Evolutionary conservation across 768 basidiomycete species (phyloP).

Genomic region (Sporobolomyces phaffii): DNA sequence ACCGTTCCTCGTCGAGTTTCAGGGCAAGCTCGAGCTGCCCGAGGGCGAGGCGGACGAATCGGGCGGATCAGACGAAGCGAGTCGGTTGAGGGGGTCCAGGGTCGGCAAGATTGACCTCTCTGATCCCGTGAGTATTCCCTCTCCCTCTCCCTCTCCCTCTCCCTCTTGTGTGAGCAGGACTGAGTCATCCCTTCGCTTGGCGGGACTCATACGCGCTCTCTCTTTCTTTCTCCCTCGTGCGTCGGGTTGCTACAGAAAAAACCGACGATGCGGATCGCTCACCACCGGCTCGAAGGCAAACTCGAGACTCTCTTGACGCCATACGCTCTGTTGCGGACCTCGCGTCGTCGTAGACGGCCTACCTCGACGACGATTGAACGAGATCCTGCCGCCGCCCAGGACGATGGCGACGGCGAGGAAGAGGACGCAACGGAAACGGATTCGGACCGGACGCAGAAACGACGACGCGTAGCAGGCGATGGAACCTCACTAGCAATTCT

Average conservation of each 20-base stretch:
- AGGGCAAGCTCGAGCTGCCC: constrained; percentile 37
- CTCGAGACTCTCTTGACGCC: constrained; percentile 38
- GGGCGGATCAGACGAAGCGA: background rate
- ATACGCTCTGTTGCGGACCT: constrained; percentile 40
- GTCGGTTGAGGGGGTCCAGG: constrained; percentile 17
- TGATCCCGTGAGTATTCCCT: constrained; percentile 30
- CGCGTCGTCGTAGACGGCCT: background rate
- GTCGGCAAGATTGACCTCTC: constrained; percentile 41
- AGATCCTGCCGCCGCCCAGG: no score
- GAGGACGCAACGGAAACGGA: background rate
- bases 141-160: no score
- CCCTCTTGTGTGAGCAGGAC: no score
- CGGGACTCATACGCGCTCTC: no score
- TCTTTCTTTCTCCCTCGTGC: no score
- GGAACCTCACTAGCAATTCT: background rate
- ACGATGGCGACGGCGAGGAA: background rate
- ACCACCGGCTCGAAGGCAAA: constrained; percentile 41
- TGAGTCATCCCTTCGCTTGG: no score
- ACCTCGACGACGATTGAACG: background rate
- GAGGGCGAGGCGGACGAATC: background rate
- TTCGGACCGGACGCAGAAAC: background rate
- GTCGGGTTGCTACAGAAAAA: constrained; percentile 26
- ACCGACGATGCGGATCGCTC: constrained; percentile 39
- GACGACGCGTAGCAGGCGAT: background rate
- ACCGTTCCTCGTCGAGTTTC: constrained; percentile 41